Percentiles rank a stretch among this genome's conserved stretches.
These are phyloP conservation scores for Phytophthora citricola DNA, from an alignment of 352 stramenopile species.

Conservation along the genomic window DNA sequence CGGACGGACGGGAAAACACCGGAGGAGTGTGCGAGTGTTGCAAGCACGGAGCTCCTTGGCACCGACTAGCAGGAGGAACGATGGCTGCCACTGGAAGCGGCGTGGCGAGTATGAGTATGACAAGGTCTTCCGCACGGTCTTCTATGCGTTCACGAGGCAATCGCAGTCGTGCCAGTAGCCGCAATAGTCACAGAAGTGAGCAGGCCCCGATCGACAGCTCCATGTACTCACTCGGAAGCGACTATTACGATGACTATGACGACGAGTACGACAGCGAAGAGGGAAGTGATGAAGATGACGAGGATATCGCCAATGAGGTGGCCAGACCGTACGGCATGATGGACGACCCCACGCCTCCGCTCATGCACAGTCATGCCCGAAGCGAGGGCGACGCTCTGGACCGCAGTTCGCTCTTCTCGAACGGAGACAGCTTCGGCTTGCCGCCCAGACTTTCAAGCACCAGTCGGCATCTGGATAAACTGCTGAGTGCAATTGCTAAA, in stretches of 20 bases:
- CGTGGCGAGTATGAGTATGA: conserved; percentile 15
- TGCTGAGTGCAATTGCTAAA: conserved; percentile 69
- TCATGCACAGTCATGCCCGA: conserved; percentile 30
- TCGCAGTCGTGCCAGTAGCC: conserved; percentile 43
- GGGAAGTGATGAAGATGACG: conserved; percentile 63
- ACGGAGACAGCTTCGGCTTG: conserved; percentile 59
- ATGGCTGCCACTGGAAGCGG: conserved; percentile 40
- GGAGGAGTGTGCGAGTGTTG: conserved; percentile 78
- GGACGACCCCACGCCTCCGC: conserved; percentile 36
- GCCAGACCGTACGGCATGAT: conserved; percentile 56
- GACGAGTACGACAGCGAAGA: conserved; percentile 47
- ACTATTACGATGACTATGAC: conserved; percentile 55
- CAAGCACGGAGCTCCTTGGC: conserved; percentile 73
- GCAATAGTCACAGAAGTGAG: conserved; percentile 34
- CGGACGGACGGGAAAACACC: conserved; percentile 48
- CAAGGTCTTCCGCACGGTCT: conserved; percentile 10
- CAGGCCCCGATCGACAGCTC: conserved; percentile 24
- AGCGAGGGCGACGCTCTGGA: conserved; percentile 38
- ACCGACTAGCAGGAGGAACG: conserved; percentile 60
- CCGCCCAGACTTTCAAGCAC: conserved; percentile 64
- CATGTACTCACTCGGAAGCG: conserved; percentile 50
- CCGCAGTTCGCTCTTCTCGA: conserved; percentile 59
- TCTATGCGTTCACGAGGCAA: conserved; percentile 30
- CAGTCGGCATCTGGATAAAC: conserved; percentile 62
- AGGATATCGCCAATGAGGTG: conserved; percentile 79